Evolutionary conservation across 352 stramenopile genomes (phyloP), one percentile per base, ranked within the genome.

Genomic region (Globisporangium ultimum): DNA sequence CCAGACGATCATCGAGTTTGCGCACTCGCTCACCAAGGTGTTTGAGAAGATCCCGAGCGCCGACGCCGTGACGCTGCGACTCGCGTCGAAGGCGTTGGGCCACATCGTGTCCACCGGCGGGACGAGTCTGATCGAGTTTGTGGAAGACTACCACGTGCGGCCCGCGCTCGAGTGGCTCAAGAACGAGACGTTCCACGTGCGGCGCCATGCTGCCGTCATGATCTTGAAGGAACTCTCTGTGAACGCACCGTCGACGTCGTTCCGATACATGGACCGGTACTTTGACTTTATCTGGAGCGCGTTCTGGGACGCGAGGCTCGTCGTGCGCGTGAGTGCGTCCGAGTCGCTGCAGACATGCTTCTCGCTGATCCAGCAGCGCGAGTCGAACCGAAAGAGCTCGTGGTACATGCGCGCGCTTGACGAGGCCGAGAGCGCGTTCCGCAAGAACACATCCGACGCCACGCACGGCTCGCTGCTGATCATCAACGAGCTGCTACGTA

Each of bases 231-330:
- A 95, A 51, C 70, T 95, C 38, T 85, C 84, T 11, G 88, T 87
- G 58, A 95, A 95, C 52, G 84, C 87, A 48, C 87, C 87, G 28
- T 93, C 87, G 10, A 95, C 84, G 46, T 79, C 83, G 17, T 95
- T 93, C 58, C 70, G 87, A 28, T 89, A 95, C 73, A 91, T 95
- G 78, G 87, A 95, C 62, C 86, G 81, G 60, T 95, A 93, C 72
- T 95, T 95, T 62, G 87, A 95, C 67, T 87, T 91, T 47, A 93
- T 94, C 62, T 95, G 87, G 87, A 94, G 84, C 66, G 87, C 82
- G 11, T 94, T 95, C 70, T 91, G 87, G 80, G 87, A 95, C 72
- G 65, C 75, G 10, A 91, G 87, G 55, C 58, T 92, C 20, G 78
- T 86, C 11, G 85, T 92, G 53, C 72, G 86, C 42, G 83, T 93